A percentile compares a stretch with the other conserved stretches of the same genome.
Conservation (phyloP, 176 grass and related monocot genomes). For the Phragmites australis region DNA sequence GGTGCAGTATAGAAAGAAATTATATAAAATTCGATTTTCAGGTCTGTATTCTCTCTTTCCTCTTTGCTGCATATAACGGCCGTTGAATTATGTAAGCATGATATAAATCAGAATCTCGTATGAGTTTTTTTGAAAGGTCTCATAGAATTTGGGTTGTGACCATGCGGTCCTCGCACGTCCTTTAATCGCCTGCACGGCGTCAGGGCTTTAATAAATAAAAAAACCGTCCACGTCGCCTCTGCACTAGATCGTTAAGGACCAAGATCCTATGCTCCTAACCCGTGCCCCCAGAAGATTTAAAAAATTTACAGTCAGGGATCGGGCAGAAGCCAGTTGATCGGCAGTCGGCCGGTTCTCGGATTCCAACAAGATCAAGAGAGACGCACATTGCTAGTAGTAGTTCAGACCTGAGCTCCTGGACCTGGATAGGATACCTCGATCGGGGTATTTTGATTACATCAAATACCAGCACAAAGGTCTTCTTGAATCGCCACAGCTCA, state of each 20-base stretch:
- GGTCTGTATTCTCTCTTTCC: too few relatives aligned
- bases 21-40: too few relatives aligned
- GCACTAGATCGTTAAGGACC: conserved; percentile 21
- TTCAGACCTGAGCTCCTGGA: neutral
- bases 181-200: conserved; percentile 19
- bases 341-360: conserved; percentile 28
- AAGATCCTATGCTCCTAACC: conserved; percentile 31
- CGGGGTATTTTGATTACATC: neutral
- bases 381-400: neutral
- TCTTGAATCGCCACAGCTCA: neutral
- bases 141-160: too few relatives aligned
- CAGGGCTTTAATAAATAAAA: neutral
- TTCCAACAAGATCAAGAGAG: neutral
- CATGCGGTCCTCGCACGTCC: too few relatives aligned
- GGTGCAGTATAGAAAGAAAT: too few relatives aligned
- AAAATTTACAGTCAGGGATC: conserved; percentile 27
- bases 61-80: too few relatives aligned
- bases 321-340: conserved; percentile 14
- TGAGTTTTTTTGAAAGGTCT: too few relatives aligned
- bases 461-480: neutral
- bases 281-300: neutral
- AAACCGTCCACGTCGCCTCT: neutral
- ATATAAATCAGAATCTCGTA: too few relatives aligned
- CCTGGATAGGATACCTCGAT: neutral
- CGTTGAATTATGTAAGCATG: too few relatives aligned